A percentile compares a stretch with the other conserved stretches of the same genome.
Conservation (phyloP, 169 alveolate species). For the Neospora caninum region DNA sequence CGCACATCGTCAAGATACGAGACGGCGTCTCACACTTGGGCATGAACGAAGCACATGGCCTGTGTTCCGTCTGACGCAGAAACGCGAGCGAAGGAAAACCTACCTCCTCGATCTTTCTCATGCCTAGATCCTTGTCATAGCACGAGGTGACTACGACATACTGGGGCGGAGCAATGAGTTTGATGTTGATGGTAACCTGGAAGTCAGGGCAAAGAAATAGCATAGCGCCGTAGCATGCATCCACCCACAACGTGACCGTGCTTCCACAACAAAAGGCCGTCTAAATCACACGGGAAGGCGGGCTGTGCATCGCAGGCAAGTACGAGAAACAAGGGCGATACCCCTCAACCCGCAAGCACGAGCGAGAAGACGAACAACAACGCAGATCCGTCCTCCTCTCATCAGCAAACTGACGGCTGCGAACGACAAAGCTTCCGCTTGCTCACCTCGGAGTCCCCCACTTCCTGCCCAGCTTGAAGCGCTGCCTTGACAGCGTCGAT, state of each 20-base stretch:
- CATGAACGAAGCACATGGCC: no score
- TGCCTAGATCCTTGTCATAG: constrained; percentile 66
- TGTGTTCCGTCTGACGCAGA: no score
- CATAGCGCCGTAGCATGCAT: not conserved
- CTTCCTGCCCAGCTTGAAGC: constrained; percentile 73
- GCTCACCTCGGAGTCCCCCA: constrained; percentile 16
- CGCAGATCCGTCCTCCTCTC: no score
- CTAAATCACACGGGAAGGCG: no score
- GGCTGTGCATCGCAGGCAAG: no score
- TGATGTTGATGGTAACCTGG: constrained; percentile 47
- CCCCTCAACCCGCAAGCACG: no score
- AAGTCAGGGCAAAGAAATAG: not conserved
- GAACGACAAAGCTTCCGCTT: not conserved
- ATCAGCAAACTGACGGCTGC: not conserved
- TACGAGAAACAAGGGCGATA: no score
- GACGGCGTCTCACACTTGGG: no score
- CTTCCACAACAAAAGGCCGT: not conserved
- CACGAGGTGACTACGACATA: constrained; percentile 67
- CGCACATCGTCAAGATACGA: no score
- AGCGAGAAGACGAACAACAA: no score
- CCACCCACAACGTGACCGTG: not conserved
- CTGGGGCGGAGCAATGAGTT: constrained; percentile 69
- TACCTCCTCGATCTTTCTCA: constrained; percentile 62
- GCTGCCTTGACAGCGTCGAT: constrained; percentile 97
- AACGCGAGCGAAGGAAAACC: no score